A percentile compares a stretch with the other conserved stretches of the same genome.
Evolutionary conservation across 805 yeast species (phyloP).

Genomic region (Candida namnaoensis): DNA sequence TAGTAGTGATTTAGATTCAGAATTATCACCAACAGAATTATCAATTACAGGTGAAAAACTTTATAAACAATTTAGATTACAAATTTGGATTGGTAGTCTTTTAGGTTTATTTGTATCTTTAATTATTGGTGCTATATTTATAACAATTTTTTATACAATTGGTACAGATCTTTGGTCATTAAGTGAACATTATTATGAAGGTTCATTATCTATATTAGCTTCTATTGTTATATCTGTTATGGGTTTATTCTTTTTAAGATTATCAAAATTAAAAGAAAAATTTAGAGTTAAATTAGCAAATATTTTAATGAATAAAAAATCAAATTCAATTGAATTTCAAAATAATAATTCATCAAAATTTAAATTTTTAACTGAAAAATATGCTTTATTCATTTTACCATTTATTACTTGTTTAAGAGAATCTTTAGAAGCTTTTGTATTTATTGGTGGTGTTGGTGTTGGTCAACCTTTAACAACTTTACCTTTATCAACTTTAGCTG

Average conservation of each 20-base stretch:
- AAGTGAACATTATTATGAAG: conserved; percentile 89
- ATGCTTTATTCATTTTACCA: conserved; percentile 71
- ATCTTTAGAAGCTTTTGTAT: conserved; percentile 87
- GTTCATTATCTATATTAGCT: conserved; percentile 69
- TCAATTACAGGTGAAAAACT: conserved; percentile 19
- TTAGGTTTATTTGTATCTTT: conserved; percentile 64
- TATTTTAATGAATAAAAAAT: conserved; percentile 17
- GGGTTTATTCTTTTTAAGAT: conserved; percentile 78
- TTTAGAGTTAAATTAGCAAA: conserved; percentile 60
- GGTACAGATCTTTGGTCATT: conserved; percentile 84
- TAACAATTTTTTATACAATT: conserved; percentile 60
- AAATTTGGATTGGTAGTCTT: conserved; percentile 78
- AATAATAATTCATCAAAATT: conserved; percentile 14
- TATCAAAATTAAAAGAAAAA: conserved; percentile 75
- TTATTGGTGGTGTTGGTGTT: conserved; percentile 82
- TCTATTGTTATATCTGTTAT: conserved; percentile 72
- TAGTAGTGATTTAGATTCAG: conserved; percentile 2
- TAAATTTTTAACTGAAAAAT: conserved; percentile 38
- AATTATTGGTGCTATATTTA: conserved; percentile 63
- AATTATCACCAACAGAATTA: conserved; percentile 8
- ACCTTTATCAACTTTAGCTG: conserved; percentile 54
- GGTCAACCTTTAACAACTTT: conserved; percentile 59
- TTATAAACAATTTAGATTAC: conserved; percentile 45
- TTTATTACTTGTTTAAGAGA: conserved; percentile 82
- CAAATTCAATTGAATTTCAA: conserved; percentile 18